A percentile compares a stretch with the other conserved stretches of the same genome.
phyloP scores from a whole-genome alignment of 2,329 filamentous ascomycete species.

The Cladophialophora immunda region DNA sequence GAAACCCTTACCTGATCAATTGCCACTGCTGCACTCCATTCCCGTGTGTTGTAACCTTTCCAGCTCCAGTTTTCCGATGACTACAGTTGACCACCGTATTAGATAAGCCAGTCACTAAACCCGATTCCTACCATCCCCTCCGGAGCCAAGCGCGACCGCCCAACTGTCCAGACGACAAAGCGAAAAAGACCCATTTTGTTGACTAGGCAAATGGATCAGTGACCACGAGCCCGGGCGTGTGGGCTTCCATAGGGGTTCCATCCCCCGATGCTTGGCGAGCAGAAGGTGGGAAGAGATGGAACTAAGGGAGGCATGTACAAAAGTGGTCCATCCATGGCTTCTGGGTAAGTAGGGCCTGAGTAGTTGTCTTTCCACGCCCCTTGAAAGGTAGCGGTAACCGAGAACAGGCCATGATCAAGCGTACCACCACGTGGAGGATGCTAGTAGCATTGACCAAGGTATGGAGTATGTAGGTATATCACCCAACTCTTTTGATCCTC shows the following conservation, averaged over 20 bases:
- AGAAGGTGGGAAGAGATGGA: background rate
- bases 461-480: conserved; percentile 2
- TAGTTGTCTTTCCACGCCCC: background rate
- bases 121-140: conserved; percentile 8
- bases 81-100: conserved; percentile 23
- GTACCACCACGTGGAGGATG: conserved; percentile 14
- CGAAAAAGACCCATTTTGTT: background rate
- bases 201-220: background rate
- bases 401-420: conserved; percentile 3
- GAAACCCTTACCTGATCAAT: conserved; percentile 12
- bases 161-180: background rate
- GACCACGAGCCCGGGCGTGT: background rate
- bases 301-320: background rate
- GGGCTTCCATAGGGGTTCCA: background rate
- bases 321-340: background rate
- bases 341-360: background rate
- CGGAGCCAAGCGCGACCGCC: conserved; percentile 3
- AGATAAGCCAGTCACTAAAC: conserved; percentile 20
- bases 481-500: conserved; percentile 16
- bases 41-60: conserved; percentile 14
- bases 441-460: background rate
- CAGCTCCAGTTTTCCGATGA: conserved; percentile 21
- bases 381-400: conserved; percentile 9
- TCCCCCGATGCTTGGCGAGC: background rate
- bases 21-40: conserved; percentile 4